Percentiles rank a stretch among this genome's conserved stretches.
Conservation (phyloP, 768 basidiomycete genomes). For the Candolleomyces eurysporus region DNA sequence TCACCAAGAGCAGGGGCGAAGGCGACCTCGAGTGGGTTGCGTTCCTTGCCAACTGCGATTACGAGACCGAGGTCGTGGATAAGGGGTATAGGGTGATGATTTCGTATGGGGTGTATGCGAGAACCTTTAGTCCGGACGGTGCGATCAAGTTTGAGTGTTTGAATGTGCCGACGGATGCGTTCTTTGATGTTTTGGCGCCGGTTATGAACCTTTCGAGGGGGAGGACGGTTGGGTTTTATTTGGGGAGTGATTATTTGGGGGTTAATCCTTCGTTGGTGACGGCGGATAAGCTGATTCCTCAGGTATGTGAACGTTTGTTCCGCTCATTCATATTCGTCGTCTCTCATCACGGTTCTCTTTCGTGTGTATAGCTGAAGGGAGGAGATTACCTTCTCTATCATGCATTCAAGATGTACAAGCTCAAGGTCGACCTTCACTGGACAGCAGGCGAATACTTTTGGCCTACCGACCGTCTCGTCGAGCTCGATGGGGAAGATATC, state of each 20-base stretch:
- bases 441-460: conserved; percentile 82
- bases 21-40: conserved; percentile 79
- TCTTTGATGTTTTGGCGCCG: conserved; percentile 70
- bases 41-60: conserved; percentile 71
- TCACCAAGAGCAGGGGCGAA: conserved; percentile 43
- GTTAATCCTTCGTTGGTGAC: conserved; percentile 67
- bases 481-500: conserved; percentile 50
- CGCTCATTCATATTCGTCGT: neutral
- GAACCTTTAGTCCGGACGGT: conserved; percentile 53
- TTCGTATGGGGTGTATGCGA: conserved; percentile 70
- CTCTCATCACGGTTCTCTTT: neutral
- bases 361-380: conserved; percentile 59
- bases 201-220: conserved; percentile 73
- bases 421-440: conserved; percentile 74
- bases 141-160: conserved; percentile 49
- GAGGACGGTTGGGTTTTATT: conserved; percentile 68
- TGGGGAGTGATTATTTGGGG: conserved; percentile 59
- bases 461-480: conserved; percentile 70
- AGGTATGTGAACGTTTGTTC: conserved; percentile 41
- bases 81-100: conserved; percentile 69
- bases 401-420: conserved; percentile 73
- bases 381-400: conserved; percentile 75
- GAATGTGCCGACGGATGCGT: conserved; percentile 69
- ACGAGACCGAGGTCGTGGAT: conserved; percentile 69
- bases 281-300: conserved; percentile 69